Percentiles rank a stretch among this genome's conserved stretches.
Evolutionary conservation across 2,329 filamentous ascomycete species (phyloP).

Genomic region (Bipolaris zeicola): DNA sequence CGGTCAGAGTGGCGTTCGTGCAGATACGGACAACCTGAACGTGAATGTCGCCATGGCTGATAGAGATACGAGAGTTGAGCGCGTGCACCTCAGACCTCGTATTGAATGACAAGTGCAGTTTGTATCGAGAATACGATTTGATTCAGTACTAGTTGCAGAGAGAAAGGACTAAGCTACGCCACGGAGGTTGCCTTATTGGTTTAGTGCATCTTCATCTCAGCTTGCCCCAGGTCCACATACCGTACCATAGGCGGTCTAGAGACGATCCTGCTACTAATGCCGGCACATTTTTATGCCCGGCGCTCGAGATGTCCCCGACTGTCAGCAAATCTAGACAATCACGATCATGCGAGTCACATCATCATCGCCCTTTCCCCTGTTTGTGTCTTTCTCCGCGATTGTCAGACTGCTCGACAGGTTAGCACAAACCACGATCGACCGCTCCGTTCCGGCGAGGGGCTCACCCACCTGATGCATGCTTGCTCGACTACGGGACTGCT

Average conservation of each 20-base stretch:
- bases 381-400: neutral
- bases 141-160: too few relatives aligned
- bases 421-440: neutral
- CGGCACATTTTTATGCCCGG: neutral
- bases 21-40: neutral
- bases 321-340: neutral
- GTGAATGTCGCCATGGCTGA: neutral
- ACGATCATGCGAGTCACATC: neutral
- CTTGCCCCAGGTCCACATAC: neutral
- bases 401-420: neutral
- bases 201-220: conserved; percentile 5
- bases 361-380: neutral
- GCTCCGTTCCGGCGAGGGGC: neutral
- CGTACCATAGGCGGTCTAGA: neutral
- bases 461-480: neutral
- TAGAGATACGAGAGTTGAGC: neutral
- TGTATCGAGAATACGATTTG: too few relatives aligned
- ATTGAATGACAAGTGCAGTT: too few relatives aligned
- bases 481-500: neutral
- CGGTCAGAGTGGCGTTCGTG: neutral
- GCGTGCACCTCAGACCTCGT: too few relatives aligned
- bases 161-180: neutral
- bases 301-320: neutral
- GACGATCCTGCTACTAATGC: neutral
- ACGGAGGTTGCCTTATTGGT: neutral